Evolutionary conservation across 352 stramenopile genomes (phyloP).

Genomic region (Phytophthora melonis): DNA sequence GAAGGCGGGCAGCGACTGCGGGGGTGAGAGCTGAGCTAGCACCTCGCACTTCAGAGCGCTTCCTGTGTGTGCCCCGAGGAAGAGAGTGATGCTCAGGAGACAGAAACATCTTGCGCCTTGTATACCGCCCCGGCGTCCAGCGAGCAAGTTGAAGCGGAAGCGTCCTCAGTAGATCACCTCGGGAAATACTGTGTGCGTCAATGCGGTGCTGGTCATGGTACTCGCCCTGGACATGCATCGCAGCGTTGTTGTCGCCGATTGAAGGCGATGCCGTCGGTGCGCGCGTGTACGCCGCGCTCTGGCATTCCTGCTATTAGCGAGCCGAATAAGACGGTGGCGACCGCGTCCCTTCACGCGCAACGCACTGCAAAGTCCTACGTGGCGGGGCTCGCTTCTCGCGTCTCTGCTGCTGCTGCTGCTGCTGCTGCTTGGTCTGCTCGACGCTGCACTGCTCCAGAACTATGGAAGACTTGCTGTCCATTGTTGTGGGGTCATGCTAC

Average conservation of each 20-base stretch:
- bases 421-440: not conserved
- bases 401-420: not conserved
- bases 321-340: not conserved
- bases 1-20: not conserved
- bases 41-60: not conserved
- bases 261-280: not conserved
- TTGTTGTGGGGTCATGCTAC: conserved; percentile 3
- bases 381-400: too few relatives aligned
- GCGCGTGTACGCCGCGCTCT: not conserved
- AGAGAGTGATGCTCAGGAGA: not conserved
- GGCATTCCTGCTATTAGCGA: not conserved
- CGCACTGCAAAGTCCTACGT: not conserved
- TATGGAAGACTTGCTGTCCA: conserved; percentile 22
- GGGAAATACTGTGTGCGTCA: too few relatives aligned
- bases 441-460: not conserved
- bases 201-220: not conserved
- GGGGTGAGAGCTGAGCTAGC: not conserved
- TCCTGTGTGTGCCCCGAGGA: not conserved
- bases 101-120: not conserved
- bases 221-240: not conserved
- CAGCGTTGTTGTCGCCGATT: not conserved
- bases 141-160: too few relatives aligned
- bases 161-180: too few relatives aligned
- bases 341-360: not conserved
- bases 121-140: not conserved